These are phyloP conservation scores for Theobroma grandiflorum DNA, from an alignment of 441 rosid genomes.

Conservation along the genomic window DNA sequence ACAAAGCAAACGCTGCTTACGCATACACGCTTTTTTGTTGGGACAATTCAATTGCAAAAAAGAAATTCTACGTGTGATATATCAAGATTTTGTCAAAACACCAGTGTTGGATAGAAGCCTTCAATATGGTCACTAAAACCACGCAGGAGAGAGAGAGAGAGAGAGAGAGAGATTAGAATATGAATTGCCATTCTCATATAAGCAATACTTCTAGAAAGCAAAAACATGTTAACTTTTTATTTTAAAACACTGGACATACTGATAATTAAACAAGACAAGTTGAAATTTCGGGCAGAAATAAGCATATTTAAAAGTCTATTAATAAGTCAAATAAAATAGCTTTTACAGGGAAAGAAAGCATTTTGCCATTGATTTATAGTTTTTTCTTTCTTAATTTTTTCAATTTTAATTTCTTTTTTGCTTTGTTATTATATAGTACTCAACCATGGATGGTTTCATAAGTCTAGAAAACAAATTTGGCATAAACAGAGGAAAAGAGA, in stretches of 20 bases:
- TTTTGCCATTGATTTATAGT: background rate
- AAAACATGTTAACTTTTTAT: too few relatives aligned
- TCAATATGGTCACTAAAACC: background rate
- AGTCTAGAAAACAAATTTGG: background rate
- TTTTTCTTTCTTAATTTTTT: background rate
- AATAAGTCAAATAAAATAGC: background rate
- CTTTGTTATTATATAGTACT: background rate
- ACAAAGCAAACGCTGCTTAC: background rate
- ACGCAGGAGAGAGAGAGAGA: background rate
- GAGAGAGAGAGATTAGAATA: background rate
- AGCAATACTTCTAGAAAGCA: background rate
- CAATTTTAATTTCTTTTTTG: background rate
- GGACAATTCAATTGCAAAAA: background rate
- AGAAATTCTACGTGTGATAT: background rate
- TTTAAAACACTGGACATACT: background rate
- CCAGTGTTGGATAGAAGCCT: background rate
- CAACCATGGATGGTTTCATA: background rate
- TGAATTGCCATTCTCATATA: slow-evolving; percentile 5
- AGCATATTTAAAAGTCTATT: background rate
- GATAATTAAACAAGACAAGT: background rate
- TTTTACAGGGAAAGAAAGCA: background rate
- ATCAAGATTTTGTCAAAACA: slow-evolving; percentile 2
- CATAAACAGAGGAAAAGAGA: background rate
- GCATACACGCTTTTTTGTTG: background rate
- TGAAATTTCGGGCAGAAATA: background rate